Evolutionary conservation across 345 rosid species (phyloP).

Genomic region (Hibiscus tridactylites): DNA sequence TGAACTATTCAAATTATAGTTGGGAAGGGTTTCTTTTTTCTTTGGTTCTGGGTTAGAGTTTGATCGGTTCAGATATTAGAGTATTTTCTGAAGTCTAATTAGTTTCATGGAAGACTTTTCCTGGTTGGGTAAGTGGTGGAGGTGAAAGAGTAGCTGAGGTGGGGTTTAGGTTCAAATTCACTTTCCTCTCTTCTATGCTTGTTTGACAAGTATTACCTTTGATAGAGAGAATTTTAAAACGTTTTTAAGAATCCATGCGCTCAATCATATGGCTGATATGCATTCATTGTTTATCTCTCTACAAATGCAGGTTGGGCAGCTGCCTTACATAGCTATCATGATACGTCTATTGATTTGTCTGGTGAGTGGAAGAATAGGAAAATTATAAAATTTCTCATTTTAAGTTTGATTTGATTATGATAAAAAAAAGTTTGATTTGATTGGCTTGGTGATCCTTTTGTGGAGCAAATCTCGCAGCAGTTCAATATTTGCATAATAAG

Average conservation of each 20-base stretch:
- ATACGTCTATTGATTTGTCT: conserved; percentile 51
- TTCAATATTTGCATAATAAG: background rate
- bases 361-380: conserved; percentile 36
- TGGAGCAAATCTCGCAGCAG: background rate
- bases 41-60: no score
- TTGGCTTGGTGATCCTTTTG: background rate
- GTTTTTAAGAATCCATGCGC: no score
- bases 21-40: no score
- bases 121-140: no score
- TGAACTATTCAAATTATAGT: background rate
- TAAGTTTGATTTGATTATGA: background rate
- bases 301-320: conserved; percentile 65
- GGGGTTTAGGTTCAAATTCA: no score
- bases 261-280: background rate
- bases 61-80: no score
- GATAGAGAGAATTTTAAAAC: background rate
- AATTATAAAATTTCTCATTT: background rate
- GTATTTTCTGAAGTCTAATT: no score
- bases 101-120: no score
- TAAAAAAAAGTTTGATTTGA: background rate
- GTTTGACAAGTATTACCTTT: background rate
- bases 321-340: conserved; percentile 42
- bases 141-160: no score
- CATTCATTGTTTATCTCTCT: conserved; percentile 13
- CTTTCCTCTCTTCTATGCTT: no score